Evolutionary conservation across 108 stramenopile genomes (phyloP), one percentile per base, ranked within the genome.

Genomic region (Cyclotella kingstonii): DNA sequence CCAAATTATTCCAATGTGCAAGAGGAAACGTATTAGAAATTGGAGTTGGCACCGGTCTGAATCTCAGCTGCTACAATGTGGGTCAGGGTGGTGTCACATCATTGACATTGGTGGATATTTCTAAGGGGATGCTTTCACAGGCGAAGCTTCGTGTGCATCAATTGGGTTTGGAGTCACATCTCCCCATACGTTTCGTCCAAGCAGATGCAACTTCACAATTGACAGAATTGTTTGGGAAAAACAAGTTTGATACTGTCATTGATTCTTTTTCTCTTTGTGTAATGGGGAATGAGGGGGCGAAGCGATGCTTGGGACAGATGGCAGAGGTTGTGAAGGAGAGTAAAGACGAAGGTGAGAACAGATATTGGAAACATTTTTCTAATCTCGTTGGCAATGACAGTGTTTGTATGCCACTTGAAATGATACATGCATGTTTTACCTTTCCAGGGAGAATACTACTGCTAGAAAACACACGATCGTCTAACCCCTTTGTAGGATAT

Each of bases 261-360:
- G 92, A 94, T 76, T 90, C 83, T 27, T 94, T 94, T 53, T 78
- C 80, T 0, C 54, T 94, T 8, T 94, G 92, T 68, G 85, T 86
- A 45, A 87, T 90, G 85, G 90, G 91, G 12, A 77, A 83, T 25
- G 63, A 73, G 10, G 91, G 91, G 0, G 86, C 86, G 14, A 49
- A 55, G 34, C 10, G 65, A 10, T 89, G 88, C 48, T 56, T 93
- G 25, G 35, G 78, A 29, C 80, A 92, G 64, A 69, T 93, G 66
- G 40, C 40, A 38, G 41, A 52, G 7, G 88, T 93, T 28, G 84
- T 84, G 19, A 87, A 87, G 54, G 33, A 56, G 1, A 40, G 30
- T 5, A 63, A 30, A 41, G 52, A 68, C n/a, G 63, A 71, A 12
- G 74, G 74, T 63, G 38, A 53, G 60, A 26, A 17, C 5, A 36